These are phyloP conservation scores for Tetradesmus lagerheimii DNA, from an alignment of 139 green algal genomes.

Conservation along the genomic window DNA sequence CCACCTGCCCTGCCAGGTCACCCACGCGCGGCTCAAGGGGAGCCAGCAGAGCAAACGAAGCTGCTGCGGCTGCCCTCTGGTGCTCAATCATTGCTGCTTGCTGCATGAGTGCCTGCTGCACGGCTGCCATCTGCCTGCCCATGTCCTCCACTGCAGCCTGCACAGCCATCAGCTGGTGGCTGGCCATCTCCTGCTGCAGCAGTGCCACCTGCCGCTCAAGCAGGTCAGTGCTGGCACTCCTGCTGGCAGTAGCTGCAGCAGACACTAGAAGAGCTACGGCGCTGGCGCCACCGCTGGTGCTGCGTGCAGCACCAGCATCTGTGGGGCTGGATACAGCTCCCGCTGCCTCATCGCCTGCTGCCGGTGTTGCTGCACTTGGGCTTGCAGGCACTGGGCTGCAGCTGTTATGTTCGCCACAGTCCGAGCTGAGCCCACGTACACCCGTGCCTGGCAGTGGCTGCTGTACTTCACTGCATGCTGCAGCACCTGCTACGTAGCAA, in stretches of 20 bases:
- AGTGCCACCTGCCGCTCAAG: constrained; percentile 14
- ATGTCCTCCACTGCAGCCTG: constrained; percentile 6
- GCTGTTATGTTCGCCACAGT: neutral
- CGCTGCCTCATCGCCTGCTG: neutral
- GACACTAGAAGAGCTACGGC: neutral
- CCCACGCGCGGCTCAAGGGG: constrained; percentile 6
- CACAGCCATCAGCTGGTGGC: constrained; percentile 13
- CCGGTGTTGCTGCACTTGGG: neutral
- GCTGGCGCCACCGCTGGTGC: neutral
- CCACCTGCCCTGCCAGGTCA: neutral
- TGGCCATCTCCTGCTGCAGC: constrained; percentile 24
- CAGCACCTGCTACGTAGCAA: neutral
- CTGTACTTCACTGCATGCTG: neutral
- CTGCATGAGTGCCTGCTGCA: constrained; percentile 16
- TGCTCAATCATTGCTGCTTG: constrained; percentile 7
- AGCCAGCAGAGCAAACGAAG: neutral
- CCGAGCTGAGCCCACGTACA: neutral
- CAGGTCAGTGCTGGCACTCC: neutral
- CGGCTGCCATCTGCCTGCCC: neutral
- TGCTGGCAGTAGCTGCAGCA: neutral
- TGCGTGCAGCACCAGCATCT: neutral
- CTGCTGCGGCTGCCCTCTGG: neutral
- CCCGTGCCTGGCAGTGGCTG: neutral
- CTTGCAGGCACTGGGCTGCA: neutral
- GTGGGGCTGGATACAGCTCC: neutral